Base-by-base conservation (phyloP, 208 protist species). In the Leptomonas seymouri region DNA sequence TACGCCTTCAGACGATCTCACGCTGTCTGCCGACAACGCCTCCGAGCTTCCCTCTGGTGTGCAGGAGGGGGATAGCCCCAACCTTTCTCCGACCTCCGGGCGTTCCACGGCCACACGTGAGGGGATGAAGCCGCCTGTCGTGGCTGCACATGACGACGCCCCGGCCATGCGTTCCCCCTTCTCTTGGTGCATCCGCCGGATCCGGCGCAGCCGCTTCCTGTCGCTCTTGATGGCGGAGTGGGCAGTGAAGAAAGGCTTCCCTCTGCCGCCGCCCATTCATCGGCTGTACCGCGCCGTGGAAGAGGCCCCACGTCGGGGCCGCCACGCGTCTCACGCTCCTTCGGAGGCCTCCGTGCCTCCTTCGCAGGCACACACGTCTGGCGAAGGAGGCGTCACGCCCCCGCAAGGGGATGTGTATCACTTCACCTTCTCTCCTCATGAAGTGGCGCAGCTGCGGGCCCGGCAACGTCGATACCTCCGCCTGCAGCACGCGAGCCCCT, bases 201-300 rank as follows among this genome's bases (percentile, higher is more conserved):
- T 74, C 28, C 36, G 60, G 14, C 49, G 60, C 58, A 74, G 68
- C 25, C 64, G 50, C 41, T 49, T 74, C 48, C 30, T 62, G 30
- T 49, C 31, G 2, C 41, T 45, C 30, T 55, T 74, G 41, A 66
- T 74, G 51, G 51, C 16, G 20, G 60, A 67, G 51, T 41, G 51
- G 39, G 68, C 42, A 41, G 39, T 56, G 8, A 66, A 55, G 42
- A 30, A 56, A 27, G n/a, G 31, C 3, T 39, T 74, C 42, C 30
- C 45, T 25, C 68, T 74, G 16, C 68, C 68, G 9, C 68, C 68
- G 15, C 68, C 68, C 1, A 74, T 68, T 23, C 46, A 75, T 28
- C 42, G 51, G 30, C 15, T 75, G 60, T 75, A 75, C 53, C 51
- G 8, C 12, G 23, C 12, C 15, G 28, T 41, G 3, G 61, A 21